Evolutionary conservation across 192 early-diverging fungal species (phyloP), one percentile per base, ranked within the genome.

Genomic region (Gryganskiella cystojenkinii): DNA sequence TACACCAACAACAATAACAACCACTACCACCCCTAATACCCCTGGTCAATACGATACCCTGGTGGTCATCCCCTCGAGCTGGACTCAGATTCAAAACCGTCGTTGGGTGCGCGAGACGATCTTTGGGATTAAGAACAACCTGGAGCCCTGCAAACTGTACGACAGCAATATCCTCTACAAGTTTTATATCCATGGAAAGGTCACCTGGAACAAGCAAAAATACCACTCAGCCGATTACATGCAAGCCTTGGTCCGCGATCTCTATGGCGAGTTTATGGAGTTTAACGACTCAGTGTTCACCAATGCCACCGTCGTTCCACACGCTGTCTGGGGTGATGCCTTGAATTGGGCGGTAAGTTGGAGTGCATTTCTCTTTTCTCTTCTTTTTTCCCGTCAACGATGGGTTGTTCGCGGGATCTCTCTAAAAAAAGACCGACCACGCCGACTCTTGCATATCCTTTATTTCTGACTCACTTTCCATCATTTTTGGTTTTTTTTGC

Each of bases 41-140:
- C 69, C 81, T 27, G 64, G 67, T 15, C 73, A 87, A 31, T 84
- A 87, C 40, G 65, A 74, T 40, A 76, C 84, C 42, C 46, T 89
- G n/a, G 59, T 89, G 9, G 59, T 85, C 10, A 82, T 89, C 54
- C 72, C 80, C 15, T 84, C 87, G 19, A 65, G 65, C 34, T 65
- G 80, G 40, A 66, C 50, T 49, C 62, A 72, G 51, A 78, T 82
- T 0, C 69, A 62, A 25, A 76, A 83, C 22, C 81, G 87, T 24
- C 67, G 65, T 28, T 74, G 85, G 71, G 79, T 89, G 24, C 84
- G 87, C 20, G 71, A 85, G 56, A 71, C 68, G 6, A 64, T 86
- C 46, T 89, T 89, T 81, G 87, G 87, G 11, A 81, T 87, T 44
- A 52, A 65, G 24, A 65, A 89, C 61, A 89, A 85, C 60, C 45